phyloP scores from a whole-genome alignment of 768 basidiomycete genomes.

The Lactarius hatsudake region DNA sequence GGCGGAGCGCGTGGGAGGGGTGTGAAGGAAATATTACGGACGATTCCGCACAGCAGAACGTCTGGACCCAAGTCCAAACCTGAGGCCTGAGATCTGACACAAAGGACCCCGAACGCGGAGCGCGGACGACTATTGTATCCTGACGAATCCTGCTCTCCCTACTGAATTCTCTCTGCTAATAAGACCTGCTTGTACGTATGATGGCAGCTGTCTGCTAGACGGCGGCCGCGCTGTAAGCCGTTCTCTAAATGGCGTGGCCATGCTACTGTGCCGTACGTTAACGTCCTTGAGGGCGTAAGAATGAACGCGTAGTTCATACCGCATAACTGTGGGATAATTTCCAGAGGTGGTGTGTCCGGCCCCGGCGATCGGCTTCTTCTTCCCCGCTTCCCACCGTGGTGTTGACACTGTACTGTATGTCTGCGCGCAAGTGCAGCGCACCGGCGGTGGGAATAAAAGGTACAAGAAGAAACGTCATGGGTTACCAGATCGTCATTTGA shows the following conservation, averaged over 20 bases:
- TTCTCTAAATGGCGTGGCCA: background rate
- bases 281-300: background rate
- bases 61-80: background rate
- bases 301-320: slow-evolving; percentile 3
- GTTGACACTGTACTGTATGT: background rate
- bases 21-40: background rate
- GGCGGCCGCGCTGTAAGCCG: background rate
- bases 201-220: background rate
- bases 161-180: background rate
- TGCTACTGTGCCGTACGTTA: background rate
- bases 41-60: no score
- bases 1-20: background rate
- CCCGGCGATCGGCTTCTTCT: background rate
- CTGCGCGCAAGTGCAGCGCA: slow-evolving; percentile 7
- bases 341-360: background rate
- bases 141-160: background rate
- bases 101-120: background rate
- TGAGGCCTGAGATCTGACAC: background rate
- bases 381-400: background rate
- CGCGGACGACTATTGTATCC: background rate
- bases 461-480: slow-evolving; percentile 13
- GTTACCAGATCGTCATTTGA: background rate
- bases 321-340: slow-evolving; percentile 16
- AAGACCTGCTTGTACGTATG: background rate
- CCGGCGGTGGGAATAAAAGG: slow-evolving; percentile 14